Evolutionary conservation across 371 early-diverging fungal species (phyloP).

Genomic region (Homolaphlyctis polyrhiza): DNA sequence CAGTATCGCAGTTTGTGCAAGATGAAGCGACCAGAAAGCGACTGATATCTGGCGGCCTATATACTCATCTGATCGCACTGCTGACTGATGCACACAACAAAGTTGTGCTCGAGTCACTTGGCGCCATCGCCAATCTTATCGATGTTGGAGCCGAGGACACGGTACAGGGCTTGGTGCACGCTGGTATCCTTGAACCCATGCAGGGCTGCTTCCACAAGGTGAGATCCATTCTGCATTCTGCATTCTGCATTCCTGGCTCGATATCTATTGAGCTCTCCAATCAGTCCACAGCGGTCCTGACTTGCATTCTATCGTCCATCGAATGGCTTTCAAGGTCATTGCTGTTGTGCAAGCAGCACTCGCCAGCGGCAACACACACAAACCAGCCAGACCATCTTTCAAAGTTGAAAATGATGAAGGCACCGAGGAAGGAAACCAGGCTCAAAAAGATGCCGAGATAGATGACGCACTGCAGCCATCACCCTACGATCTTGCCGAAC

Average conservation of each 20-base stretch:
- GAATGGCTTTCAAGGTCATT: no score
- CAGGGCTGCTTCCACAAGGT: not conserved
- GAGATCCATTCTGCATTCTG: no score
- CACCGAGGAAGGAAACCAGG: no score
- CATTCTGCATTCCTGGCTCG: no score
- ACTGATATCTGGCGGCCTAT: conserved; percentile 65
- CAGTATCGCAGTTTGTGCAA: conserved; percentile 67
- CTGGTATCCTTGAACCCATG: not conserved
- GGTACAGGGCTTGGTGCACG: not conserved
- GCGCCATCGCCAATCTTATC: conserved; percentile 59
- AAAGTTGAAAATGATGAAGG: no score
- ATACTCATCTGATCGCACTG: conserved; percentile 61
- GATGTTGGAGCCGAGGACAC: conserved; percentile 14
- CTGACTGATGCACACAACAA: conserved; percentile 67
- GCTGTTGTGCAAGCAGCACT: no score
- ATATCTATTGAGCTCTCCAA: no score
- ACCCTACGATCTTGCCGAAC: conserved; percentile 18
- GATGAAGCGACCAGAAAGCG: conserved; percentile 56
- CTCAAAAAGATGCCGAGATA: no score
- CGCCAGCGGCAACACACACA: no score
- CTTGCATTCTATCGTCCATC: no score
- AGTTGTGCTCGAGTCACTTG: conserved; percentile 71
- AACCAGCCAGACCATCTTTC: no score
- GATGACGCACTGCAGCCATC: not conserved
- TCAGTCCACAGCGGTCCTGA: no score